Evolutionary conservation across 1,139 yeast genomes (phyloP).

Genomic region (Trichomonascaceae sp.): DNA sequence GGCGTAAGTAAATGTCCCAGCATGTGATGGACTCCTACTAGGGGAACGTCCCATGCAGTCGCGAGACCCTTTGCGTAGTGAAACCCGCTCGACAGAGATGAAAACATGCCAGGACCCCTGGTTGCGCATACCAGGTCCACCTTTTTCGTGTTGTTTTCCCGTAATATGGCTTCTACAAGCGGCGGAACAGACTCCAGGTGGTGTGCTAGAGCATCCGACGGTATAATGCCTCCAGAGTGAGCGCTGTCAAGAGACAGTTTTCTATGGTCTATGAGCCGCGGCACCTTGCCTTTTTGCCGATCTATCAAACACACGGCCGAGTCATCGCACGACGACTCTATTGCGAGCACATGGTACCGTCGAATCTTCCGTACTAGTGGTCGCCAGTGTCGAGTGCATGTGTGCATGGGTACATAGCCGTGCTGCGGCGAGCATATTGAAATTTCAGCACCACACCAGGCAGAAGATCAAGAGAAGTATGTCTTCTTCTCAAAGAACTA

Average conservation of each 20-base stretch:
- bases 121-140: conserved; percentile 84
- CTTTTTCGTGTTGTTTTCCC: conserved; percentile 22
- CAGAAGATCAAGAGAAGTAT: too few species aligned
- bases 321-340: conserved; percentile 94
- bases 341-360: conserved; percentile 57
- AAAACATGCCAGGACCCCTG: conserved; percentile 95
- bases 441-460: too few species aligned
- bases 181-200: conserved; percentile 49
- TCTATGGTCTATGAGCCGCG: conserved; percentile 44
- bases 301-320: conserved; percentile 74
- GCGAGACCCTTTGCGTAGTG: conserved; percentile 79
- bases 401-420: too few species aligned
- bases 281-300: conserved; percentile 26
- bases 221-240: conserved; percentile 72
- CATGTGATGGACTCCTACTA: conserved; percentile 94
- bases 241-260: conserved; percentile 58
- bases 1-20: conserved; percentile 78
- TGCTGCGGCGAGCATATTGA: too few species aligned
- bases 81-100: conserved; percentile 70
- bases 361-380: too few species aligned
- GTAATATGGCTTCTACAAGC: conserved; percentile 30
- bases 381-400: too few species aligned
- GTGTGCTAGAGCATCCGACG: conserved; percentile 71
- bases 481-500: too few species aligned
- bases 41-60: conserved; percentile 61